phyloP scores from a whole-genome alignment of 2,329 filamentous ascomycete species.

The Celoporthe dispersa region DNA sequence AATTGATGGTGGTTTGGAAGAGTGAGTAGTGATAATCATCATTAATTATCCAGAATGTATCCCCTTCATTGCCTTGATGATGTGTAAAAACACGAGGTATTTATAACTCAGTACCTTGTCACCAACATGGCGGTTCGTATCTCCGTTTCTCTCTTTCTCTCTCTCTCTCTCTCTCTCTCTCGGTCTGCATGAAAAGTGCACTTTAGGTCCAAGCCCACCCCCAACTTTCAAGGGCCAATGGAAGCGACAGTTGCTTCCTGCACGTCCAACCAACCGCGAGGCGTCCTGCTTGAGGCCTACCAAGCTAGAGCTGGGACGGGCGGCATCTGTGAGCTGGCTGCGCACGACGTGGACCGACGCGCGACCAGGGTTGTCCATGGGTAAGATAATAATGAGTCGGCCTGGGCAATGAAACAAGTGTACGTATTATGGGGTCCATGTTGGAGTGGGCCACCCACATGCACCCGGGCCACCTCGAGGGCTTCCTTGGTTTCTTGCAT shows the following conservation, averaged over 20 bases:
- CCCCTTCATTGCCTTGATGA: not conserved
- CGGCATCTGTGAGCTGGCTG: not conserved
- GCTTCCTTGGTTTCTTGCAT: not conserved
- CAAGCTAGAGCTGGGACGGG: constrained; percentile 2
- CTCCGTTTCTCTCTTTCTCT: not conserved
- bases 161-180: not conserved
- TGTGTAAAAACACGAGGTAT: not conserved
- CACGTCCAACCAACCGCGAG: constrained; percentile 11
- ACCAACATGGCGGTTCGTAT: not conserved
- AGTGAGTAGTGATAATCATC: not conserved
- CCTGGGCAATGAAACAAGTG: not conserved
- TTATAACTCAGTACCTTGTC: not conserved
- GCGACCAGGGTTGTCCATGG: not conserved
- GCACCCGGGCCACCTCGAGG: not conserved
- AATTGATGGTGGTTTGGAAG: not conserved
- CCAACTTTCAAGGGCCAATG: not conserved
- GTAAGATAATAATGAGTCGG: not conserved
- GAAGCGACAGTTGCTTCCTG: not conserved
- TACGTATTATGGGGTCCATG: not conserved
- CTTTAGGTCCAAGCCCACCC: not conserved
- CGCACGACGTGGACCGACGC: not conserved
- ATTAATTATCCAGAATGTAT: not conserved
- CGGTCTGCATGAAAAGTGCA: constrained; percentile 1
- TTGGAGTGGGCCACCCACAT: too few species aligned
- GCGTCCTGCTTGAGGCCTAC: constrained; percentile 3